A percentile compares a stretch with the other conserved stretches of the same genome.
These are phyloP conservation scores for Ceratobasidium sp. DNA, from an alignment of 1,284 basidiomycete genomes.

Conservation along the genomic window DNA sequence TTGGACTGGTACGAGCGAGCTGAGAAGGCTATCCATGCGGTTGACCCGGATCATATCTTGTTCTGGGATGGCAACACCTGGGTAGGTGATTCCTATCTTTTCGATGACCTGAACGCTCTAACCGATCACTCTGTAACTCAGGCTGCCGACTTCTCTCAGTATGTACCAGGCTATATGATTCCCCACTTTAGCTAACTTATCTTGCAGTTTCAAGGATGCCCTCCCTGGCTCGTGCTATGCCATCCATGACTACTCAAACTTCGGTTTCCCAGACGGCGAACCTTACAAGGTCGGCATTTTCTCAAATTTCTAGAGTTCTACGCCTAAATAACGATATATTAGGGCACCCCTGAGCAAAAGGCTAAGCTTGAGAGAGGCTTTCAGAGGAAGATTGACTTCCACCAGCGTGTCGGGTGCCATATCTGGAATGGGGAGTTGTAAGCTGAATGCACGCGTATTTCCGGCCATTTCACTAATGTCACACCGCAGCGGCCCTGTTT, in stretches of 20 bases:
- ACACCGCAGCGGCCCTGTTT: conserved; percentile 45
- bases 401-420: conserved; percentile 58
- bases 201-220: conserved; percentile 45
- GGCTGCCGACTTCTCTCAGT: conserved; percentile 75
- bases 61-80: conserved; percentile 78
- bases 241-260: conserved; percentile 81
- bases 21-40: conserved; percentile 72
- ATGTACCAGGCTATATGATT: background rate
- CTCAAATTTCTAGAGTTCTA: background rate
- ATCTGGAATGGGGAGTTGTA: conserved; percentile 83
- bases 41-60: conserved; percentile 76
- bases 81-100: conserved; percentile 11
- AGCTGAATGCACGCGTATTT: background rate
- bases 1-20: conserved; percentile 74
- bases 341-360: conserved; percentile 40
- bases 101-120: too few species aligned
- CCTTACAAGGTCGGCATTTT: conserved; percentile 36
- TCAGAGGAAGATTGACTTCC: conserved; percentile 67
- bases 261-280: conserved; percentile 73
- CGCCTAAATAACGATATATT: background rate
- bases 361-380: conserved; percentile 68
- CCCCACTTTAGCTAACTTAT: background rate
- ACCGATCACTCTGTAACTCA: conserved; percentile 1
- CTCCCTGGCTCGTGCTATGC: conserved; percentile 60
- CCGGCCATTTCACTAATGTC: background rate